Percentiles rank a stretch among this genome's conserved stretches.
These are phyloP conservation scores for Thraustochytrium sp. DNA, from an alignment of 352 stramenopile species.

Conservation along the genomic window DNA sequence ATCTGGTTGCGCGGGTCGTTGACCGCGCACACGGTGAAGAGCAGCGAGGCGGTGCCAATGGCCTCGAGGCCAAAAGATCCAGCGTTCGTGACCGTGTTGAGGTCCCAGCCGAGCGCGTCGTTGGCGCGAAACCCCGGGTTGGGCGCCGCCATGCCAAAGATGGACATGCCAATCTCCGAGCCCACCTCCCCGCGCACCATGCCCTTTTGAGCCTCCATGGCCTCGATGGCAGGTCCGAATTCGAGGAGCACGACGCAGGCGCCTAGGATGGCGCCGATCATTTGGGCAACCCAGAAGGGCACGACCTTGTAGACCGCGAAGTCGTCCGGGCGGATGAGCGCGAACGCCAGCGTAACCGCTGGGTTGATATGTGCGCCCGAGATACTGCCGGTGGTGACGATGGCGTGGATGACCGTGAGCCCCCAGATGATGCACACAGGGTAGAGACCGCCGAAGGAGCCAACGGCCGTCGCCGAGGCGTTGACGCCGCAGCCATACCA, in stretches of 20 bases:
- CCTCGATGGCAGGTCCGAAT: not conserved
- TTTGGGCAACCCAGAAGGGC: constrained; percentile 61
- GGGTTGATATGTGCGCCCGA: constrained; percentile 67
- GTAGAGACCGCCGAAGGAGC: constrained; percentile 46
- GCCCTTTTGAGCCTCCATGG: not conserved
- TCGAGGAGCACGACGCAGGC: constrained; percentile 50
- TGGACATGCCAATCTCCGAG: constrained; percentile 59
- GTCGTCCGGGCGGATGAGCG: constrained; percentile 51
- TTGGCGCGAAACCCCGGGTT: constrained; percentile 56
- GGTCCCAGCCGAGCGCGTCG: constrained; percentile 33
- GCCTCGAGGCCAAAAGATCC: constrained; percentile 59
- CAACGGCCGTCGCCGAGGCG: not conserved
- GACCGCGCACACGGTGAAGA: constrained; percentile 63
- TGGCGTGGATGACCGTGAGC: constrained; percentile 58
- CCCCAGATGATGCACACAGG: constrained; percentile 54
- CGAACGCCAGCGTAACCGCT: constrained; percentile 60
- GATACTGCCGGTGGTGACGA: constrained; percentile 55
- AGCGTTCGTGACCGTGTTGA: constrained; percentile 47
- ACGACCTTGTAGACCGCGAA: constrained; percentile 55
- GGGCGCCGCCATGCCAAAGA: constrained; percentile 65
- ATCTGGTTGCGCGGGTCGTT: constrained; percentile 55
- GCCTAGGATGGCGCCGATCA: constrained; percentile 57
- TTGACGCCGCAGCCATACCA: not conserved
- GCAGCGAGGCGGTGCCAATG: constrained; percentile 60
- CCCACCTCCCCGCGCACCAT: constrained; percentile 44